These are phyloP conservation scores for Metarhizium sp. DNA, from an alignment of 2,329 filamentous ascomycete species.

Conservation along the genomic window DNA sequence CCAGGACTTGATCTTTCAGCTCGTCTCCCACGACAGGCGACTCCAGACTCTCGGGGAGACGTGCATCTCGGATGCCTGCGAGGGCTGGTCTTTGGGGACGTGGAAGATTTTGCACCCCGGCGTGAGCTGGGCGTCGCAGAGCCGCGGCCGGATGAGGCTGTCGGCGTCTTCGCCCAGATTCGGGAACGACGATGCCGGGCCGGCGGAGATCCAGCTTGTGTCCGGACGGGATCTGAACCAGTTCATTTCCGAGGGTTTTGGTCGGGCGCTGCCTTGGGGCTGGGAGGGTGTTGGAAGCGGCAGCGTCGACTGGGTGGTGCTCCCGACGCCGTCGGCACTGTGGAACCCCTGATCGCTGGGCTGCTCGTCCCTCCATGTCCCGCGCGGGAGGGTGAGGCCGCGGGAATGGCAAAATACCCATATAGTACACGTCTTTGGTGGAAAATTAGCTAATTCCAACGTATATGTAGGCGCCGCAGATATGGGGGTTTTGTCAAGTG, in stretches of 20 bases:
- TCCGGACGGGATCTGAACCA: conserved; percentile 8
- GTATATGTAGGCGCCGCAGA: no score
- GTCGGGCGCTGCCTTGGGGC: no score
- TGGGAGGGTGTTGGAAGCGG: neutral
- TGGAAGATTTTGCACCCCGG: conserved; percentile 51
- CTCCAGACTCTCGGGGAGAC: conserved; percentile 11
- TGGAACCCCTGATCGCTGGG: no score
- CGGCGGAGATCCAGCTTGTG: conserved; percentile 41
- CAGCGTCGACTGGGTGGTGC: neutral
- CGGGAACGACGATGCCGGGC: conserved; percentile 45
- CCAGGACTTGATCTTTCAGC: conserved; percentile 51
- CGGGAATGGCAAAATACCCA: no score
- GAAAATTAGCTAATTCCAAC: no score
- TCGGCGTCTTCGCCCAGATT: conserved; percentile 34
- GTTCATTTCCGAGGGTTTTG: conserved; percentile 12
- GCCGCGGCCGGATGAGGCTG: conserved; percentile 24
- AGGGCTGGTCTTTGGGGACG: conserved; percentile 32
- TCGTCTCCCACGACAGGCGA: conserved; percentile 11
- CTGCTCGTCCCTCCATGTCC: no score
- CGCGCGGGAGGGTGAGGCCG: no score
- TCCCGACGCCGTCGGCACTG: no score
- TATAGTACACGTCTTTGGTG: no score
- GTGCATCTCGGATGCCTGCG: conserved; percentile 22
- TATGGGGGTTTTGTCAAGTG: no score
- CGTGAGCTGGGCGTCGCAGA: conserved; percentile 28